A percentile compares a stretch with the other conserved stretches of the same genome.
These are phyloP conservation scores for Emiliania huxleyi DNA, from an alignment of 78 protist species.

Conservation along the genomic window DNA sequence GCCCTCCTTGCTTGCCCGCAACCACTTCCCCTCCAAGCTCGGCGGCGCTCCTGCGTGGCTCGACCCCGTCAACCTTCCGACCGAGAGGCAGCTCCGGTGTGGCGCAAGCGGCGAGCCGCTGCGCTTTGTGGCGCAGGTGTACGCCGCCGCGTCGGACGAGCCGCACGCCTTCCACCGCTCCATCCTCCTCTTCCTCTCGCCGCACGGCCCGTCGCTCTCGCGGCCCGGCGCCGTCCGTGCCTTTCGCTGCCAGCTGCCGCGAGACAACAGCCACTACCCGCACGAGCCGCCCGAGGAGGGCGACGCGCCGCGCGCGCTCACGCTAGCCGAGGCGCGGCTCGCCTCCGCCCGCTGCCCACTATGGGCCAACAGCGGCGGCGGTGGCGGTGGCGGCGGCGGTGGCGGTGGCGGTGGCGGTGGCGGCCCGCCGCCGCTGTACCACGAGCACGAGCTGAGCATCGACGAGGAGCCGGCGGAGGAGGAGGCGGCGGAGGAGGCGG, in stretches of 20 bases:
- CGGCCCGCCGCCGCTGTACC: neutral
- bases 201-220: neutral
- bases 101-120: neutral
- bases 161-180: conserved; percentile 8
- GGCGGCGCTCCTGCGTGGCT: conserved; percentile 20
- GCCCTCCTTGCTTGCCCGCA: neutral
- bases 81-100: neutral
- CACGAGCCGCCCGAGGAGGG: neutral
- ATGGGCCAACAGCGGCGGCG: neutral
- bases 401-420: neutral
- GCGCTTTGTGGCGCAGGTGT: neutral
- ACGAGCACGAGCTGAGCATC: neutral
- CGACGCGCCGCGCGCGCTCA: neutral
- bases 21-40: neutral
- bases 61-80: conserved; percentile 3
- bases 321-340: neutral
- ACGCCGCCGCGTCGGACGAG: neutral
- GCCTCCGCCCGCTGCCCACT: neutral
- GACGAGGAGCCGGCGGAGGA: neutral
- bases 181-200: neutral
- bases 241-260: conserved; percentile 8
- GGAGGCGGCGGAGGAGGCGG: neutral
- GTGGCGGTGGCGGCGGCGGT: neutral
- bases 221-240: neutral
- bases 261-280: neutral